Percentiles rank a stretch among this genome's conserved stretches.
These are phyloP conservation scores for Boletus albobrunnescens DNA, from an alignment of 1,284 basidiomycete genomes.

Conservation along the genomic window DNA sequence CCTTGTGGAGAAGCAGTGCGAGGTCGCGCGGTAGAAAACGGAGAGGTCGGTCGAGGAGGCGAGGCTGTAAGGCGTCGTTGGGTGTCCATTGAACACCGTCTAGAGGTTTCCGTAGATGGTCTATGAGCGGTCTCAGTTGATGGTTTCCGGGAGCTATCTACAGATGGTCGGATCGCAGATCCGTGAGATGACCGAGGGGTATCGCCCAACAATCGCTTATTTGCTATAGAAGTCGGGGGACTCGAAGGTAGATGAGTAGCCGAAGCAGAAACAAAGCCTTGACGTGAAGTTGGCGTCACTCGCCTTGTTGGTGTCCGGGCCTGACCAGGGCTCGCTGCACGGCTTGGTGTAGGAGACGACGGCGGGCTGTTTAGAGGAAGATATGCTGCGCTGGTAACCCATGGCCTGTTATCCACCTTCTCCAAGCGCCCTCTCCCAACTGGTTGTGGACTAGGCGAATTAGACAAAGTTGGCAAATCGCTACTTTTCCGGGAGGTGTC, in stretches of 20 bases:
- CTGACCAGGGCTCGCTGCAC: constrained; percentile 41
- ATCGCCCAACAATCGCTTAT: constrained; percentile 36
- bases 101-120: constrained; percentile 29
- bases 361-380: constrained; percentile 37
- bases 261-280: constrained; percentile 36
- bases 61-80: constrained; percentile 32
- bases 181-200: constrained; percentile 21
- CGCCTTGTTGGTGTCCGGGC: constrained; percentile 33
- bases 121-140: constrained; percentile 34
- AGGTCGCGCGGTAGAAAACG: constrained; percentile 20
- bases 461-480: constrained; percentile 43
- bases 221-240: constrained; percentile 26
- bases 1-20: constrained; percentile 41
- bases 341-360: constrained; percentile 35
- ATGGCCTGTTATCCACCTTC: constrained; percentile 36
- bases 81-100: constrained; percentile 31
- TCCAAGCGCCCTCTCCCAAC: constrained; percentile 40
- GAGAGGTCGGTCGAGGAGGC: constrained; percentile 36
- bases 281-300: constrained; percentile 33
- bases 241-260: constrained; percentile 35
- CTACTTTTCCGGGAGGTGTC: constrained; percentile 31
- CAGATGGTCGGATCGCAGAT: constrained; percentile 16
- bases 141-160: constrained; percentile 31
- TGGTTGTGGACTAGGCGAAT: constrained; percentile 46
- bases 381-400: constrained; percentile 39